Evolutionary conservation across 2,329 filamentous ascomycete species (phyloP).

Genomic region (Epichloe sibirici): DNA sequence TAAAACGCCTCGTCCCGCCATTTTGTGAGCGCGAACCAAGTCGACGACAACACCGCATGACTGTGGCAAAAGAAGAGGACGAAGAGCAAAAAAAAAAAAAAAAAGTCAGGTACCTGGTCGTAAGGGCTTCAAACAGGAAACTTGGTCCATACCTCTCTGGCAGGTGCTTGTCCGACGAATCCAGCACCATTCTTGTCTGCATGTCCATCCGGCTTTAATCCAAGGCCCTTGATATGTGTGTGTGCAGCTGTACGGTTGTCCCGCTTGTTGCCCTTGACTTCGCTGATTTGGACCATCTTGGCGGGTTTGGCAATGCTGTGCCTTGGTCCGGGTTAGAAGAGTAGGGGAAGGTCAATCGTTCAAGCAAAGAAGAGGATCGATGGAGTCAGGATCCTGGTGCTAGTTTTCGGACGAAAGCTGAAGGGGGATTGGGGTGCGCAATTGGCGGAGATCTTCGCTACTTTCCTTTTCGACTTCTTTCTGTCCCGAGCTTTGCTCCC

Average conservation of each 20-base stretch:
- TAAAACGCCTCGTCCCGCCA: conserved; percentile 88
- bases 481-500: not conserved
- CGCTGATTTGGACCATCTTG: conserved; percentile 79
- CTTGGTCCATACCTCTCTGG: conserved; percentile 59
- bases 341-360: not conserved
- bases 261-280: conserved; percentile 87
- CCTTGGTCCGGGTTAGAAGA: not conserved
- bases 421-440: not conserved
- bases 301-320: conserved; percentile 15
- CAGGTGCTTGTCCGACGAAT: conserved; percentile 79
- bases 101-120: conserved; percentile 7
- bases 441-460: not conserved
- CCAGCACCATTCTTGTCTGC: conserved; percentile 70
- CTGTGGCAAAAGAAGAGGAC: conserved; percentile 27
- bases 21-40: conserved; percentile 90
- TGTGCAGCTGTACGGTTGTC: conserved; percentile 94
- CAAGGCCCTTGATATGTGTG: conserved; percentile 94
- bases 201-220: conserved; percentile 71
- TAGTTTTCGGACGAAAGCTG: too few species aligned
- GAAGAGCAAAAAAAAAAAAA: not conserved
- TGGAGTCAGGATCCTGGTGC: too few species aligned
- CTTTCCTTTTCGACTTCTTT: not conserved
- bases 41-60: conserved; percentile 94
- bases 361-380: not conserved
- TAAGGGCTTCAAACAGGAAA: conserved; percentile 3